Conservation (phyloP, 768 basidiomycete genomes). For the Calocybe gangraenosa region DNA sequence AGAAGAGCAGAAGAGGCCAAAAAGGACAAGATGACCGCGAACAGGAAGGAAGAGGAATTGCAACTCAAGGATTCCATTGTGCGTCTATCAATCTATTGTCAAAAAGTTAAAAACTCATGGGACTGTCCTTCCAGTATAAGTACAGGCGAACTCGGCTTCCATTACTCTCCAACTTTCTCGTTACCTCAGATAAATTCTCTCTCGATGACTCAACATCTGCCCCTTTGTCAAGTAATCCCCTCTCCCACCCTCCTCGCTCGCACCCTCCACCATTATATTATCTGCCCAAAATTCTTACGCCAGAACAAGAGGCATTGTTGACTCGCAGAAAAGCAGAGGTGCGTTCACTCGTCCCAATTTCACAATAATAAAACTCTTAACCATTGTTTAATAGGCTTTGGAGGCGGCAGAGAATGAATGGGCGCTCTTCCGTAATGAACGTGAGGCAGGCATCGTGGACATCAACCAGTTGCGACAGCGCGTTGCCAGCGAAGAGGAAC, state of each 20-base stretch:
- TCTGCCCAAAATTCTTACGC: slow-evolving; percentile 63
- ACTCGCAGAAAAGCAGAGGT: slow-evolving; percentile 61
- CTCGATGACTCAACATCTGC: slow-evolving; percentile 31
- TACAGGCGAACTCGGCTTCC: slow-evolving; percentile 70
- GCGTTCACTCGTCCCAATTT: slow-evolving; percentile 12
- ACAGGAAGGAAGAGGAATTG: slow-evolving; percentile 78
- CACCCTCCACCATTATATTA: slow-evolving; percentile 80
- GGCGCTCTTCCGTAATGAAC: slow-evolving; percentile 58
- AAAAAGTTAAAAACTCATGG: not conserved
- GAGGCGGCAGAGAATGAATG: slow-evolving; percentile 69
- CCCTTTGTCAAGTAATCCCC: slow-evolving; percentile 28
- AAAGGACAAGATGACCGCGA: slow-evolving; percentile 73
- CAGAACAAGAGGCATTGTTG: slow-evolving; percentile 68
- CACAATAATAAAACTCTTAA: not conserved
- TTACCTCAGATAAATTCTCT: slow-evolving; percentile 67
- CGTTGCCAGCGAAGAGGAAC: slow-evolving; percentile 62
- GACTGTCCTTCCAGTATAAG: slow-evolving; percentile 49
- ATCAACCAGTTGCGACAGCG: slow-evolving; percentile 57
- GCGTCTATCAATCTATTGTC: slow-evolving; percentile 23
- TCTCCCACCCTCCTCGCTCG: slow-evolving; percentile 50
- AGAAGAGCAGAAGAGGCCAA: slow-evolving; percentile 83
- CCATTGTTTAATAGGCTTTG: slow-evolving; percentile 38
- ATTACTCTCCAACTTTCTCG: slow-evolving; percentile 67
- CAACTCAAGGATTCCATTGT: slow-evolving; percentile 81
- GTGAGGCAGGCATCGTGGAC: slow-evolving; percentile 53